Conservation (phyloP, 2,329 filamentous ascomycete species). For the Parastagonospora avenae region DNA sequence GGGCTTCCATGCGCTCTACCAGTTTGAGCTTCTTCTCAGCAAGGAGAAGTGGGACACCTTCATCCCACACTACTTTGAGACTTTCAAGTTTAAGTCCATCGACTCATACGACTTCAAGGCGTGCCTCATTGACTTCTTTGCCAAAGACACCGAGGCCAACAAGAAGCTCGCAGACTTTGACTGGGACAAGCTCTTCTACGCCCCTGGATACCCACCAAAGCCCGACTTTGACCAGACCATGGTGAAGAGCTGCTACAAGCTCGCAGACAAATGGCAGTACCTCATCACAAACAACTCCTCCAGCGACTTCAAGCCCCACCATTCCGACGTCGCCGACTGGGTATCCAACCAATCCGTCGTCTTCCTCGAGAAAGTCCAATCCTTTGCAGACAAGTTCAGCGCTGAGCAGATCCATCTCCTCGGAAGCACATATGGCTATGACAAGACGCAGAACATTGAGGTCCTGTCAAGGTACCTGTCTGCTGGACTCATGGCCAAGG, state of each 20-base stretch:
- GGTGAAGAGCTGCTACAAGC: slow-evolving; percentile 80
- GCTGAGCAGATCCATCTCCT: slow-evolving; percentile 71
- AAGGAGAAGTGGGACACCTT: slow-evolving; percentile 91
- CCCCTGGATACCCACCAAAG: slow-evolving; percentile 86
- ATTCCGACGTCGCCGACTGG: slow-evolving; percentile 73
- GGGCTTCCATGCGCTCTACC: slow-evolving; percentile 91
- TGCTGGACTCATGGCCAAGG: slow-evolving; percentile 76
- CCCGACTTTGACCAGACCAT: slow-evolving; percentile 88
- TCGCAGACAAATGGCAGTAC: slow-evolving; percentile 81
- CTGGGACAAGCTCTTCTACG: slow-evolving; percentile 89
- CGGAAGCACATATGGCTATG: slow-evolving; percentile 72
- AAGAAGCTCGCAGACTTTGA: slow-evolving; percentile 75
- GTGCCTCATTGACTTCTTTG: slow-evolving; percentile 85
- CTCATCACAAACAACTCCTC: slow-evolving; percentile 36
- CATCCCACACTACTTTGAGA: slow-evolving; percentile 92
- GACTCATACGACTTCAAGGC: slow-evolving; percentile 94
- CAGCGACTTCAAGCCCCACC: slow-evolving; percentile 62
- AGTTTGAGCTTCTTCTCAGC: slow-evolving; percentile 84
- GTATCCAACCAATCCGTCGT: slow-evolving; percentile 89
- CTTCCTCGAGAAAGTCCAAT: slow-evolving; percentile 81
- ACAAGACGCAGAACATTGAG: slow-evolving; percentile 82
- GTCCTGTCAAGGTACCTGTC: slow-evolving; percentile 80
- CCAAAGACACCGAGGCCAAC: slow-evolving; percentile 63
- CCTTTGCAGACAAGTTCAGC: slow-evolving; percentile 67
- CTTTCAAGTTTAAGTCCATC: slow-evolving; percentile 82